phyloP scores from a whole-genome alignment of 192 early-diverging fungal species.

The Entomortierella parvispora region DNA sequence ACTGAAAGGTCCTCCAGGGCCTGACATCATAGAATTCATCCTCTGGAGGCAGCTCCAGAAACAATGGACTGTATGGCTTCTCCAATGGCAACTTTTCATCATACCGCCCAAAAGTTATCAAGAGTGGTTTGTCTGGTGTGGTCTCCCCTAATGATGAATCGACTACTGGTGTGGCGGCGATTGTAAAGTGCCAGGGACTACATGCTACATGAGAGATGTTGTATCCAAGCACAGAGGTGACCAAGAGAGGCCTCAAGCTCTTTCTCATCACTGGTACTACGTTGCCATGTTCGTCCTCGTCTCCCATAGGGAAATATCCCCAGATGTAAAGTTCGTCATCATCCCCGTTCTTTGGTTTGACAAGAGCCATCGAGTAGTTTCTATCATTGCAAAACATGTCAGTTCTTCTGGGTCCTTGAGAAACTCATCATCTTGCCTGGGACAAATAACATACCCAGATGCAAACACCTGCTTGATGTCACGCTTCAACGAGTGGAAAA shows the following conservation, averaged over 20 bases:
- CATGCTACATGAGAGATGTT: constrained; percentile 48
- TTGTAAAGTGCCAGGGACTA: constrained; percentile 48
- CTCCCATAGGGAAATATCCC: constrained; percentile 49
- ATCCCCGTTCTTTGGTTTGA: constrained; percentile 28
- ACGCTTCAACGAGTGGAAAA: constrained; percentile 39
- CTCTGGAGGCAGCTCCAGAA: constrained; percentile 37
- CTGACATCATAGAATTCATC: constrained; percentile 50
- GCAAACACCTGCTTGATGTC: constrained; percentile 47
- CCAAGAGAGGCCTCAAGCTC: constrained; percentile 35
- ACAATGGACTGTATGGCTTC: constrained; percentile 41
- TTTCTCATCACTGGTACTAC: constrained; percentile 33
- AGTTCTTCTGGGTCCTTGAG: not conserved
- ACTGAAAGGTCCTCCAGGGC: constrained; percentile 40
- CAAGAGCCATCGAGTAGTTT: constrained; percentile 41
- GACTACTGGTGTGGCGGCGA: constrained; percentile 22
- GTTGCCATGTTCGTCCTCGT: constrained; percentile 27
- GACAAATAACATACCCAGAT: constrained; percentile 20
- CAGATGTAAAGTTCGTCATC: constrained; percentile 51
- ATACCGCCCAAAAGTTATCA: constrained; percentile 48
- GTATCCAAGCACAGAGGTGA: constrained; percentile 48
- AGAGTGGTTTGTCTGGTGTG: constrained; percentile 19
- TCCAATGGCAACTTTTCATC: constrained; percentile 26
- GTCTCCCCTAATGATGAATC: not conserved
- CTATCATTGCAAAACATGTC: constrained; percentile 1
- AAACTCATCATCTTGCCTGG: not conserved